Percentiles rank a stretch among this genome's conserved stretches.
Evolutionary conservation across 2,329 filamentous ascomycete genomes (phyloP).

Genomic region (Pseudogymnoascus sp.): DNA sequence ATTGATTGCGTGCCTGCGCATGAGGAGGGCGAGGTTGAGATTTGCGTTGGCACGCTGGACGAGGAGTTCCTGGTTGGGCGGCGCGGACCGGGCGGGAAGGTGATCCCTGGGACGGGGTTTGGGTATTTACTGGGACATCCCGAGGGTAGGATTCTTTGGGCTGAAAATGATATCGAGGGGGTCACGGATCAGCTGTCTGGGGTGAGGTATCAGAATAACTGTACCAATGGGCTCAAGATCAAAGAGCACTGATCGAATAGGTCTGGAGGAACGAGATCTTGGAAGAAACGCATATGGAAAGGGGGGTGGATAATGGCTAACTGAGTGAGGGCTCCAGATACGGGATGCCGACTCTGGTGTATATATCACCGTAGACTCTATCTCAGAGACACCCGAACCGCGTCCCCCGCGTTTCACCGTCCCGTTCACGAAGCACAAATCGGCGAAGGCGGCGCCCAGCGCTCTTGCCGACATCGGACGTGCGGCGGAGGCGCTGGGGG

Average conservation of each 20-base stretch:
- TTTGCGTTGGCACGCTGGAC: slow-evolving; percentile 41
- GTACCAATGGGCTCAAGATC: background rate
- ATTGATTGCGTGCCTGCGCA: background rate
- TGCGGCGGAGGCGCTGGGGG: background rate
- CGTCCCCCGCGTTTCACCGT: background rate
- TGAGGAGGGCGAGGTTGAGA: slow-evolving; percentile 20
- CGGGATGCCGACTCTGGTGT: background rate
- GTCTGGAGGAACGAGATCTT: background rate
- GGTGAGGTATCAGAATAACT: slow-evolving; percentile 3
- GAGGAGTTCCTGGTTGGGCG: slow-evolving; percentile 33
- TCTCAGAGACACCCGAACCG: slow-evolving; percentile 4
- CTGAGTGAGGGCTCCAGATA: slow-evolving; percentile 4
- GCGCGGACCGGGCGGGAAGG: slow-evolving; percentile 14
- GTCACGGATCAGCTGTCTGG: slow-evolving; percentile 1
- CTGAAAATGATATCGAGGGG: slow-evolving; percentile 9
- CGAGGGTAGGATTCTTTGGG: slow-evolving; percentile 10
- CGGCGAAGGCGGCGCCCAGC: background rate
- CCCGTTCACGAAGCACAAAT: background rate
- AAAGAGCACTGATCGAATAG: background rate
- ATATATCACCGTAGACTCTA: slow-evolving; percentile 8
- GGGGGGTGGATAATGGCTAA: background rate
- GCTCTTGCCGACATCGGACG: background rate
- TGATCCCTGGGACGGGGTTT: background rate
- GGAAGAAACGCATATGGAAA: background rate
- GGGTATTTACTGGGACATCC: slow-evolving; percentile 3